Evolutionary conservation across 805 yeast species (phyloP).

Genomic region (Candida vaughaniae): DNA sequence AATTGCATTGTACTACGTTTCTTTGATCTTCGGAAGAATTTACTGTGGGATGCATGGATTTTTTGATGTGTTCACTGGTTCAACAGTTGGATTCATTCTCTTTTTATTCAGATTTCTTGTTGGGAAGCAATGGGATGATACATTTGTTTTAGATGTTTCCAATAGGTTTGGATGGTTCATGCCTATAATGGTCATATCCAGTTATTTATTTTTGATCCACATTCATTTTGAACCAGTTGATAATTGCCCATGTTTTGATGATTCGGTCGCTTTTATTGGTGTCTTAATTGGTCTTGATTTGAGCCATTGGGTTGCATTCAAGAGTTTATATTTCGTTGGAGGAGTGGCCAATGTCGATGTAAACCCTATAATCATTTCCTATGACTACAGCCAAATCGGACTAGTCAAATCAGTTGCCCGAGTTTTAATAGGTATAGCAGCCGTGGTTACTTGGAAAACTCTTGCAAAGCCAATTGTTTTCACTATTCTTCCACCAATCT

Average conservation of each 20-base stretch:
- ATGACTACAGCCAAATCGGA: conserved; percentile 42
- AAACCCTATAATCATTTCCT: conserved; percentile 42
- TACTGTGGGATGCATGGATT: conserved; percentile 99
- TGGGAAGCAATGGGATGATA: conserved; percentile 46
- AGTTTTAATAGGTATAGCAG: conserved; percentile 56
- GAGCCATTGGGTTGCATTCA: conserved; percentile 50
- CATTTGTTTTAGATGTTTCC: conserved; percentile 28
- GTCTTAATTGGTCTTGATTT: conserved; percentile 78
- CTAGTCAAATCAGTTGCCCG: conserved; percentile 43
- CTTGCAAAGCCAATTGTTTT: conserved; percentile 67
- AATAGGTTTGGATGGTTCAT: conserved; percentile 29
- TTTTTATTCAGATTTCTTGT: conserved; percentile 45
- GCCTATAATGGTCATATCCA: conserved; percentile 33
- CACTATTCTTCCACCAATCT: conserved; percentile 58
- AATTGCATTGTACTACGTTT: conserved; percentile 51
- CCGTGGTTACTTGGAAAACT: conserved; percentile 73
- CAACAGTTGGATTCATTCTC: conserved; percentile 56
- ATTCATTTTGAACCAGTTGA: conserved; percentile 84
- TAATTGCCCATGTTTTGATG: conserved; percentile 95
- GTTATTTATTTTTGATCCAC: conserved; percentile 54
- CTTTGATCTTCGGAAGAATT: conserved; percentile 75
- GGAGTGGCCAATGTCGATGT: conserved; percentile 12
- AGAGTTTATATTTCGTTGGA: conserved; percentile 26
- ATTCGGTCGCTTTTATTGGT: conserved; percentile 88
- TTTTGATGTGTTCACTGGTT: conserved; percentile 69